Evolutionary conservation across 176 grass and related monocot genomes (phyloP).

Genomic region (Oryza longistaminata): DNA sequence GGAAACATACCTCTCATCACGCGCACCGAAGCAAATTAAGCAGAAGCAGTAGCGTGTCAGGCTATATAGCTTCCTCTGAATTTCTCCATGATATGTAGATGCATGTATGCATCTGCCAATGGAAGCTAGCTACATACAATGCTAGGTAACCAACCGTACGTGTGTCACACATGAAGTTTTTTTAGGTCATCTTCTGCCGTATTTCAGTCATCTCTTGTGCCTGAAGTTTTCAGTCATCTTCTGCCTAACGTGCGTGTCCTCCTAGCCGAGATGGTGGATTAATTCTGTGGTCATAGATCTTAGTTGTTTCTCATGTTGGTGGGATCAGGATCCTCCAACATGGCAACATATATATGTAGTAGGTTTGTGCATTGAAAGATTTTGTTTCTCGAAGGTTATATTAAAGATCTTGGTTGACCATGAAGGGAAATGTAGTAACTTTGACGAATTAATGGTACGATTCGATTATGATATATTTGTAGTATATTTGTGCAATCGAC

Average conservation of each 20-base stretch:
- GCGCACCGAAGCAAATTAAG: background rate
- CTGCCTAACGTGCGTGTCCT: slow-evolving; percentile 32
- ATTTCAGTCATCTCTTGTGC: background rate
- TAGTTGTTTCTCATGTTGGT: background rate
- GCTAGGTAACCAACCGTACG: background rate
- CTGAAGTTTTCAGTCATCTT: background rate
- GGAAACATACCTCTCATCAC: background rate
- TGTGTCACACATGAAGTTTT: background rate
- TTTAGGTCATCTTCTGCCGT: background rate
- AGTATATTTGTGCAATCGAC: no score
- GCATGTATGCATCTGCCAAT: background rate
- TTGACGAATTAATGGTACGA: background rate
- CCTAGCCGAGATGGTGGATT: background rate
- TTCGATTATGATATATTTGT: no score
- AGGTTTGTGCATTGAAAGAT: background rate
- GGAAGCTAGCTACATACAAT: background rate
- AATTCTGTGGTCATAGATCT: background rate
- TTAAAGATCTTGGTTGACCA: background rate
- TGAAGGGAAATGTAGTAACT: background rate
- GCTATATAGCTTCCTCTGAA: background rate
- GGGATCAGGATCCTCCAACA: background rate
- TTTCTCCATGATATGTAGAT: background rate
- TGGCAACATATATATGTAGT: background rate
- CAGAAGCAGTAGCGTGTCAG: background rate
- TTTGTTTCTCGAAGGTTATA: background rate